phyloP scores from a whole-genome alignment of 1,139 yeast genomes.

The Yamadazyma aaseri region DNA sequence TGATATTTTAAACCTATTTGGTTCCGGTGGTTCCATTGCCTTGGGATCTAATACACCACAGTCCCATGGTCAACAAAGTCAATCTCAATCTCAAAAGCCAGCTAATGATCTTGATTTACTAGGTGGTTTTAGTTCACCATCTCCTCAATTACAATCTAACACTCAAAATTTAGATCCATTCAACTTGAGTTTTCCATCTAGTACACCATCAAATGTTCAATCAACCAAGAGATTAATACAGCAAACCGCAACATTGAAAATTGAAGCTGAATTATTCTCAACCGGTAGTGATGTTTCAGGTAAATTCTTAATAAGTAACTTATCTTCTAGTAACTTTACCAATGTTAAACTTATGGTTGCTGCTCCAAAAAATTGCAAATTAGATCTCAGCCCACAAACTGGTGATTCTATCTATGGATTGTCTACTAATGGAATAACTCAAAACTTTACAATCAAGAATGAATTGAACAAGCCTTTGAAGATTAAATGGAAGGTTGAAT shows the following conservation, averaged over 20 bases:
- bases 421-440: constrained; percentile 55
- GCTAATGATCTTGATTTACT: constrained; percentile 34
- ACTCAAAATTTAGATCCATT: constrained; percentile 48
- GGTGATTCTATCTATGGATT: constrained; percentile 53
- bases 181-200: constrained; percentile 45
- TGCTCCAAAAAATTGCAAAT: constrained; percentile 70
- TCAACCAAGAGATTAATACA: constrained; percentile 28
- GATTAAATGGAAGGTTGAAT: constrained; percentile 79
- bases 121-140: constrained; percentile 46
- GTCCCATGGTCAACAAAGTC: constrained; percentile 7
- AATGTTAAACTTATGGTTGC: constrained; percentile 73
- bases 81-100: constrained; percentile 15
- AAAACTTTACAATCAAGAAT: constrained; percentile 58
- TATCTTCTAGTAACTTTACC: constrained; percentile 27
- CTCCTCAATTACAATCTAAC: constrained; percentile 48
- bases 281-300: constrained; percentile 36
- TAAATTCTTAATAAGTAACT: constrained; percentile 43
- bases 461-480: constrained; percentile 53
- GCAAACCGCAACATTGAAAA: constrained; percentile 49
- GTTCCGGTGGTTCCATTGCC: constrained; percentile 46
- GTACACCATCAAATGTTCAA: constrained; percentile 33
- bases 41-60: constrained; percentile 24
- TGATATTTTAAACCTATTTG: constrained; percentile 42
- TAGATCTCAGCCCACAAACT: constrained; percentile 70
- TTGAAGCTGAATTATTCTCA: constrained; percentile 39